phyloP scores from a whole-genome alignment of 2,329 filamentous ascomycete species.

The Beauveria brongniartii region DNA sequence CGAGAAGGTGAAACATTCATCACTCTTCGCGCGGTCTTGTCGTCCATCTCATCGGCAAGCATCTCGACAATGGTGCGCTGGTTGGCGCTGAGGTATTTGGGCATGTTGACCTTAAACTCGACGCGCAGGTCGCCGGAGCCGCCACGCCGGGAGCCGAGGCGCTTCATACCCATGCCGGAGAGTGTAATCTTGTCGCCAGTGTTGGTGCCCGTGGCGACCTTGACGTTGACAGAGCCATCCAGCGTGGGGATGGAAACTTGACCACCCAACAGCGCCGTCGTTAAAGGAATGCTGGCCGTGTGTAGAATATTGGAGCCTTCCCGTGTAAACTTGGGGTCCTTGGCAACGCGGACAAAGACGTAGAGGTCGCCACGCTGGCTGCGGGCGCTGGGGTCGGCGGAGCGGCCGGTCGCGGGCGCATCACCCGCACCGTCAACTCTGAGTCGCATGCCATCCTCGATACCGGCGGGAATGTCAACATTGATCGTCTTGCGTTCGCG shows the following conservation, averaged over 20 bases:
- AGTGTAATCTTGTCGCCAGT: constrained; percentile 90
- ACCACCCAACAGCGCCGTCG: constrained; percentile 85
- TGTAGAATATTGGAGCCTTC: constrained; percentile 86
- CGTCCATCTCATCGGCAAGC: constrained; percentile 91
- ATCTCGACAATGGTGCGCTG: constrained; percentile 91
- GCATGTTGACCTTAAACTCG: constrained; percentile 92
- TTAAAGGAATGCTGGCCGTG: constrained; percentile 83
- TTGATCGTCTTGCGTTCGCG: constrained; percentile 76
- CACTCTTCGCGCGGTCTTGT: constrained; percentile 82
- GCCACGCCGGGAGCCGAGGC: constrained; percentile 59
- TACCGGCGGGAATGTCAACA: constrained; percentile 87
- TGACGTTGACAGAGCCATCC: constrained; percentile 83
- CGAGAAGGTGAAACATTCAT: constrained; percentile 61
- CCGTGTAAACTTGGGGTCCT: constrained; percentile 83
- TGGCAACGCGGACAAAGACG: constrained; percentile 80
- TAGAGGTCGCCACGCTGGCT: constrained; percentile 81
- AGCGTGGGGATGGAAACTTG: constrained; percentile 85
- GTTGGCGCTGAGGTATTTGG: constrained; percentile 85
- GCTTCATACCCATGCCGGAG: constrained; percentile 88
- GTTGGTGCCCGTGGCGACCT: constrained; percentile 82
- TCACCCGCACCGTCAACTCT: constrained; percentile 82
- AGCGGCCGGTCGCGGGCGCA: constrained; percentile 66
- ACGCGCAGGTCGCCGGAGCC: constrained; percentile 77
- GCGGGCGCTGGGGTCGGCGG: constrained; percentile 52
- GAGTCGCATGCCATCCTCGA: constrained; percentile 93